phyloP scores from a whole-genome alignment of 1,139 yeast genomes.

The Torulaspora globosa region DNA sequence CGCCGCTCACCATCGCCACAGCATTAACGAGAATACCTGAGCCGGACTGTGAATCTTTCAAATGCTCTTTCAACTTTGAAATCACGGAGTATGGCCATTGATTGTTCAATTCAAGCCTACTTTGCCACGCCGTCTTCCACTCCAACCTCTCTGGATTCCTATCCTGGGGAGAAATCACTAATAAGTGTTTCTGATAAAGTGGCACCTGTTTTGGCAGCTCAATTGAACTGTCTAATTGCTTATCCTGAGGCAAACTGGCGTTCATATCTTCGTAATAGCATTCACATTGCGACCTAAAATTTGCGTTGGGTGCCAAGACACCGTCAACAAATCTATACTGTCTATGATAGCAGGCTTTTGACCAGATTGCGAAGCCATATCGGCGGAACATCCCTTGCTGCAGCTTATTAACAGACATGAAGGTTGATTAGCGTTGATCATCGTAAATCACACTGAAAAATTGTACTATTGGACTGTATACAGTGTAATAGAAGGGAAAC shows the following conservation, averaged over 20 bases:
- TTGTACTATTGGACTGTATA: not conserved
- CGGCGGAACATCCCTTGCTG: not conserved
- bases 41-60: slow-evolving; percentile 14
- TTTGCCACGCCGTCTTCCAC: slow-evolving; percentile 24
- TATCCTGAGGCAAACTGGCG: slow-evolving; percentile 10
- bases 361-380: not conserved
- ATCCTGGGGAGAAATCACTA: slow-evolving; percentile 22
- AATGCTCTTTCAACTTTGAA: slow-evolving; percentile 15
- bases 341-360: slow-evolving; percentile 12
- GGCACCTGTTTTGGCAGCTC: slow-evolving; percentile 21
- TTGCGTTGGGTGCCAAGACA: slow-evolving; percentile 1
- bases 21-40: slow-evolving; percentile 24
- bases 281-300: slow-evolving; percentile 12
- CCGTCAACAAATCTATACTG: slow-evolving; percentile 13
- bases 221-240: slow-evolving; percentile 14
- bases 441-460: not conserved
- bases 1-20: slow-evolving; percentile 17
- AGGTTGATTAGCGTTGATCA: not conserved
- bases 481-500: not conserved
- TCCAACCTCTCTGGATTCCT: slow-evolving; percentile 12
- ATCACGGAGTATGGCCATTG: slow-evolving; percentile 23
- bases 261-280: slow-evolving; percentile 17
- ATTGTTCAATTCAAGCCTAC: slow-evolving; percentile 22
- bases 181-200: slow-evolving; percentile 23
- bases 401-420: no score